These are phyloP conservation scores for Hypoxylon trugodes DNA, from an alignment of 495 filamentous ascomycete genomes.

Conservation along the genomic window DNA sequence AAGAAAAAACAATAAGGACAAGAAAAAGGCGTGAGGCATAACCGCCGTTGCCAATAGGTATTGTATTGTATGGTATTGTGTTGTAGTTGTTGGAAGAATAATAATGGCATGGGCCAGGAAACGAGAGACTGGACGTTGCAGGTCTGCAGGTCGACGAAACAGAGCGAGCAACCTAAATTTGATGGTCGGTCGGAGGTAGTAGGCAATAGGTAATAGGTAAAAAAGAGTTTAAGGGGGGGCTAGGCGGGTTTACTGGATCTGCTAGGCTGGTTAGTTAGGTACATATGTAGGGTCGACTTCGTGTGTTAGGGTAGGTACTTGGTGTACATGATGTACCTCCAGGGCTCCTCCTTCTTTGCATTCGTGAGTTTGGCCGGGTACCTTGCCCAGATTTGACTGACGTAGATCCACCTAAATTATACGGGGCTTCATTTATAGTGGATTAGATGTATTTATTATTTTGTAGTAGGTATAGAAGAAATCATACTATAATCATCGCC, in stretches of 20 bases:
- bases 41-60: constrained; percentile 6
- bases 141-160: constrained; percentile 35
- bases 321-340: too few relatives aligned
- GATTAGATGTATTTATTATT: too few relatives aligned
- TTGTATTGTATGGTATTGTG: constrained; percentile 23
- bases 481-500: too few relatives aligned
- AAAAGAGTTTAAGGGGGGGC: constrained; percentile 30
- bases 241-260: constrained; percentile 17
- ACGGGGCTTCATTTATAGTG: constrained; percentile 4
- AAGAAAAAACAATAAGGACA: constrained; percentile 31
- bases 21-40: constrained; percentile 24
- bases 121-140: constrained; percentile 27
- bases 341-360: too few relatives aligned
- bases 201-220: constrained; percentile 8
- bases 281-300: constrained; percentile 5
- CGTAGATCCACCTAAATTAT: constrained; percentile 4
- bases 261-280: constrained; percentile 6
- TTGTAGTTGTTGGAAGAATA: constrained; percentile 25
- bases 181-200: constrained; percentile 30
- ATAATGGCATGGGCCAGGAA: constrained; percentile 15
- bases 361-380: too few relatives aligned
- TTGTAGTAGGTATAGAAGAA: too few relatives aligned
- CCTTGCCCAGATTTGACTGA: too few relatives aligned
- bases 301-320: too few relatives aligned
- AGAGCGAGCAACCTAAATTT: constrained; percentile 39